Conservation (phyloP, 225 moss, liverwort and hornwort species). For the Straminergon stramineum region DNA sequence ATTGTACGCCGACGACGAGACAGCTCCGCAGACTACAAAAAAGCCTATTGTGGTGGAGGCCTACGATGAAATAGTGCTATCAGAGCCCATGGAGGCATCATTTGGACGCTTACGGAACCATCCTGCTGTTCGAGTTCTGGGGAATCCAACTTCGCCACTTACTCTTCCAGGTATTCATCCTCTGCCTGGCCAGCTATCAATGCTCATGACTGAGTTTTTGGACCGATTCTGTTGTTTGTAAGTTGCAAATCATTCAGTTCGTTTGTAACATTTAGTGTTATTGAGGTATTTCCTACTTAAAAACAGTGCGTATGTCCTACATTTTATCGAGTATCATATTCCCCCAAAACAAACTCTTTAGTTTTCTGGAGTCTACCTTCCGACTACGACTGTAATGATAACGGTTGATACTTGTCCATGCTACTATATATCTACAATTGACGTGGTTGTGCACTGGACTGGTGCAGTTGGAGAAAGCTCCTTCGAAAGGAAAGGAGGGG, state of each 20-base stretch:
- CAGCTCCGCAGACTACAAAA: conserved; percentile 82
- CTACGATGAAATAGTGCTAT: conserved; percentile 88
- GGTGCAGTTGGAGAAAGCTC: conserved; percentile 48
- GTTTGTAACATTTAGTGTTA: neutral
- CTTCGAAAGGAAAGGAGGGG: conserved; percentile 62
- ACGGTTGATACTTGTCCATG: neutral
- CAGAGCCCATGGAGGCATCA: conserved; percentile 84
- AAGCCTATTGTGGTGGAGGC: conserved; percentile 94
- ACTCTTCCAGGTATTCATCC: conserved; percentile 23
- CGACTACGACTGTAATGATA: neutral
- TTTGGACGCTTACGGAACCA: conserved; percentile 60
- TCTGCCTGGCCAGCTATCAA: neutral
- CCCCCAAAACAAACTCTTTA: neutral
- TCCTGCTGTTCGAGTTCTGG: conserved; percentile 48
- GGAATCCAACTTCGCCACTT: conserved; percentile 29
- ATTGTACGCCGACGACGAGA: conserved; percentile 86
- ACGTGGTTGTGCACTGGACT: neutral
- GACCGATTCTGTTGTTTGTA: neutral
- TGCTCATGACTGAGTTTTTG: neutral
- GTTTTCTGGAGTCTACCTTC: neutral
- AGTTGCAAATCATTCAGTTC: neutral
- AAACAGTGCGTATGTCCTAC: neutral
- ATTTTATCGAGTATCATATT: neutral
- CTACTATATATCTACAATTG: neutral
- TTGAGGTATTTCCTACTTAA: neutral